Evolutionary conservation across 2,329 filamentous ascomycete genomes (phyloP), one percentile per base, ranked within the genome.

Genomic region (Lasiodiplodia gonubiensis): DNA sequence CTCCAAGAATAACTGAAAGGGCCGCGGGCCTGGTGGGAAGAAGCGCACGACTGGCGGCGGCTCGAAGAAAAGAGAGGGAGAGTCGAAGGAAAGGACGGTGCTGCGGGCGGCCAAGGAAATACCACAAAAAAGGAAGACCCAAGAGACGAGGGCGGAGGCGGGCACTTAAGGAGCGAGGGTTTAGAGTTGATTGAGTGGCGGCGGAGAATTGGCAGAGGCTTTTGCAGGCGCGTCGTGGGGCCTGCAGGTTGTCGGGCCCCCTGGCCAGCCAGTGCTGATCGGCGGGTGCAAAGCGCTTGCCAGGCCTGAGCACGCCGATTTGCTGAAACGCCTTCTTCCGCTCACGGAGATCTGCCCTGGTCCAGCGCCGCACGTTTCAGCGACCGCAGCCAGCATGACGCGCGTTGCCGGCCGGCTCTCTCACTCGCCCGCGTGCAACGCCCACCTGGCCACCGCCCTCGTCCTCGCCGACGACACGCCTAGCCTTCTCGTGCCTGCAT

Each of bases 121-220:
- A 63, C 42, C 59, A 48, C 39, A 42, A 21, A 49, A 49, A 35
- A 18, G 57, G 39, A 49, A 35, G 35, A 23, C 59, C 30, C 27
- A 51, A 10, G 18, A 37, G 23, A 25, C 23, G 7, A 48, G 59
- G 30, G 59, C 7, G n/a, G 10, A 30, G 12, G 46, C 59, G 46
- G 59, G 25, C 59, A 63, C 59, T 63, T 63, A 63, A 63, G 59
- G 39, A 42, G 27, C 59, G 42, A 37, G 46, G 59, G 59, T 63
- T 63, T 63, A 63, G 59, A 27, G 59, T 63, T 63, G 59, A 63
- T 63, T 63, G 59, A 35, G 59, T 51, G 59, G 59, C 59, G 59
- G 59, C 59, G 59, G 59, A 51, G 59, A 63, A 63, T 51, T 63
- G 59, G 35, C 33, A 54, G 53, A 18, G 33, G 8, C n/a, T 18